Evolutionary conservation across 441 rosid genomes (phyloP), one percentile per base, ranked within the genome.

Genomic region (Biscutella laevigata): DNA sequence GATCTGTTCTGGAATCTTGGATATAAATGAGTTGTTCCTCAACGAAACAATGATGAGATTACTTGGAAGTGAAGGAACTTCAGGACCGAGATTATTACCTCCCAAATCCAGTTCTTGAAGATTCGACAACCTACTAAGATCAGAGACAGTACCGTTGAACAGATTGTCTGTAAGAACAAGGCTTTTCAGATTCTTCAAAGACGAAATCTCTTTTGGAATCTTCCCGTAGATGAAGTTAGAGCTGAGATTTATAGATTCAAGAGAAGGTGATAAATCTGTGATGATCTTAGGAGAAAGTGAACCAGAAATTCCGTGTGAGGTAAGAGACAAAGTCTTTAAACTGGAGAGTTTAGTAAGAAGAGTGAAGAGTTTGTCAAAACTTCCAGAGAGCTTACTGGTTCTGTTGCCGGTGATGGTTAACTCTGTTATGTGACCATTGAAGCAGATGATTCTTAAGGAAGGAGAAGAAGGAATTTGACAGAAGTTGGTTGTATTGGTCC

Each of bases 231-330:
- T 78, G 79, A 70, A 84, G 69, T 91, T 91, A n/a, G 85, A 84
- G 68, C 80, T 81, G 58, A 84, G 38, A 60, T 91, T 81, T 10
- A 91, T 73, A 39, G 63, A 67, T 33, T 70, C 35, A 19, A 91
- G 86, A 53, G 57, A 59, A 1, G 83, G 71, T 62, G 63, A 44
- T 49, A 87, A 39, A 40, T 84, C 73, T 21, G 58, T 34, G 67
- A 62, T 61, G 64, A 75, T 53, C 26, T 83, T 74, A 13, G 75
- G 61, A 56, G 96, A 82, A 10, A 91, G 65, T 6, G 79, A 71
- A 62, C 98, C 95, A 84, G 94, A 76, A 21, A 91, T 55, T 7
- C 95, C 98, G 14, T 85, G 64, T 1, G 88, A 81, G 29, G 85
- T 80, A 10, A 88, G 78, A 3, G 91, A 83, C 51, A 91, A 37